These are phyloP conservation scores for Zygosaccharomyces kombuchaensis DNA, from an alignment of 805 yeast species.

Conservation along the genomic window DNA sequence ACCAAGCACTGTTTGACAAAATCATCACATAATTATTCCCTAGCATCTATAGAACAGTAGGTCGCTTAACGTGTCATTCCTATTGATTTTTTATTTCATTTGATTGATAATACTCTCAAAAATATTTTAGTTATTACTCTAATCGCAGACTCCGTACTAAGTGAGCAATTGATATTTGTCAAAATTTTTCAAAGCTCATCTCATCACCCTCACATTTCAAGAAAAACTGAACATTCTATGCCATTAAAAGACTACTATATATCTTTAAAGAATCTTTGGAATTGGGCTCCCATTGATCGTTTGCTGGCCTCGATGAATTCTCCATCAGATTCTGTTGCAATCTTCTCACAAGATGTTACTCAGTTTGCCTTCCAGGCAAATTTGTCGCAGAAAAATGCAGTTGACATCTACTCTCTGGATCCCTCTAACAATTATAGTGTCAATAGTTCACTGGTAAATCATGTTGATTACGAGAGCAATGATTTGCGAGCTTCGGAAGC, in stretches of 20 bases:
- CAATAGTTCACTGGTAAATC: conserved; percentile 30
- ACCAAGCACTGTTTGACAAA: conserved; percentile 22
- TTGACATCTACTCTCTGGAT: conserved; percentile 34
- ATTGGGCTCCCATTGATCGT: not conserved
- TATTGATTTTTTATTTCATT: not conserved
- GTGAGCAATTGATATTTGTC: conserved; percentile 9
- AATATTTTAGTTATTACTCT: not conserved
- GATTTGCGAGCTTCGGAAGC: conserved; percentile 29
- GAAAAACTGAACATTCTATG: not conserved
- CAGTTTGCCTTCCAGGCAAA: conserved; percentile 34
- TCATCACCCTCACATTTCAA: conserved; percentile 20
- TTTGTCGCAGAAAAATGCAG: conserved; percentile 33
- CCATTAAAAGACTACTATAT: conserved; percentile 1
- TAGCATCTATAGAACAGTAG: not conserved
- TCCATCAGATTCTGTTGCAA: conserved; percentile 21
- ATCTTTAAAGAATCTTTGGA: conserved; percentile 1
- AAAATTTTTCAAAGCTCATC: conserved; percentile 19
- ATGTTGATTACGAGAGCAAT: conserved; percentile 32
- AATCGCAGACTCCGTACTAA: not conserved
- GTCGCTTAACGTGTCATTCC: not conserved
- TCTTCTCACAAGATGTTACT: conserved; percentile 30
- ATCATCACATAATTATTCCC: not conserved
- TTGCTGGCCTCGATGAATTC: conserved; percentile 12
- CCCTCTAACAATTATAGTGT: conserved; percentile 22
- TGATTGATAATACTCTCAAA: not conserved